phyloP scores from a whole-genome alignment of 805 yeast species.

The Metschnikowia bowlesiae region DNA sequence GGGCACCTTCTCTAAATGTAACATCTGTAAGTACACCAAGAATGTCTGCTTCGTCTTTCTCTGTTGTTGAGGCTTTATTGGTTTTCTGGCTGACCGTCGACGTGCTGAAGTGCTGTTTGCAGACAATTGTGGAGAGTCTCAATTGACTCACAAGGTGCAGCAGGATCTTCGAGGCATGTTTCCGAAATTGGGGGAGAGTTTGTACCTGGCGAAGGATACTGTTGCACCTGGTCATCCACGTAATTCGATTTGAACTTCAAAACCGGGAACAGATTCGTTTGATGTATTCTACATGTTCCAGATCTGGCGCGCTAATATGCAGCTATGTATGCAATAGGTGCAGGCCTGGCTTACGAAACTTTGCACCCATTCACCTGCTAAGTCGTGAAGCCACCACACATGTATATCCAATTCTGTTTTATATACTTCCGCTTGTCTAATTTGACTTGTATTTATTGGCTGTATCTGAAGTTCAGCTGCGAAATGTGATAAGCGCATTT shows the following conservation, averaged over 20 bases:
- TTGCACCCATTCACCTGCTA: background rate
- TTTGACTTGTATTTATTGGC: background rate
- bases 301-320: background rate
- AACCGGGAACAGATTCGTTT: background rate
- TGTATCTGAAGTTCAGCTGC: background rate
- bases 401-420: background rate
- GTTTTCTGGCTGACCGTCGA: background rate
- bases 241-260: background rate
- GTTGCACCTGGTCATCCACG: background rate
- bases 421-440: background rate
- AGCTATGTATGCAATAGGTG: background rate
- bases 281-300: background rate
- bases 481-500: background rate
- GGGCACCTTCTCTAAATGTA: background rate
- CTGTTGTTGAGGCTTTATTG: background rate
- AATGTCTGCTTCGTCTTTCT: background rate
- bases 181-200: background rate
- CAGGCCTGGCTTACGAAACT: background rate
- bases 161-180: background rate
- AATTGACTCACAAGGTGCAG: background rate
- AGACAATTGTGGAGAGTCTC: background rate
- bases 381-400: background rate
- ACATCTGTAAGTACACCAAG: no score
- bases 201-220: background rate
- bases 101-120: background rate